Base-by-base conservation (phyloP, 352 stramenopile genomes). In the Globisporangium nodosum region DNA sequence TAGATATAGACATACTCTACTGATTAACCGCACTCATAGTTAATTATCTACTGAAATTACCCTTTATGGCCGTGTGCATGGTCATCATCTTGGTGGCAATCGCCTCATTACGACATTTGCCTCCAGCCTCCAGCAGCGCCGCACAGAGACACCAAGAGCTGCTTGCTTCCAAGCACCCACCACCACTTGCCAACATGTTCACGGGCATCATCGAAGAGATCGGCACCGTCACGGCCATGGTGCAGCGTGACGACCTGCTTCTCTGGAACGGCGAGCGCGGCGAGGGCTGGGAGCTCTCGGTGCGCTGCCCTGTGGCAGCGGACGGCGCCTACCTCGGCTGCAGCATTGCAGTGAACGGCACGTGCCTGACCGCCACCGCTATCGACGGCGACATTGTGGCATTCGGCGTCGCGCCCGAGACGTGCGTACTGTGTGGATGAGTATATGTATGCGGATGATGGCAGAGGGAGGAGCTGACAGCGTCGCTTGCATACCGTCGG, bases 121-220 rank as follows among this genome's bases (percentile, higher is more conserved):
- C 12, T 5, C 37, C 11, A 43, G 37, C 24, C 24, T 27, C 24
- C 24, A 27, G 24, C 24, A 27, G 24, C 24, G 24, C 24, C 16
- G 37, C 11, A 15, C 37, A 43, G 37, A 40, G 31, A 12, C 35
- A 13, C 8, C 8, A 13, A 40, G 35, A 40, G 35, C 8, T 16
- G 12, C 8, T 9, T 4, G 11, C 20, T 9, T 24, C 18, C 16
- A 11, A 16, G 20, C 49, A 53, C 4, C 49, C 15, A 30, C 5
- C 6, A 24, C 24, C 27, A 53, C 49, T 4, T 18, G 3, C 30
- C 40, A 11, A 20, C 33, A 92, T 99, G 95, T 99, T 99, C 77
- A 98, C 94, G 8, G 97, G 97, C 39, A 99, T 99, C 75, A 87
- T 99, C 47, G 96, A 99, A 76, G 96, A 99, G 84, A 98, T 99